phyloP scores from a whole-genome alignment of 768 basidiomycete genomes.

The Mycena belliarum region DNA sequence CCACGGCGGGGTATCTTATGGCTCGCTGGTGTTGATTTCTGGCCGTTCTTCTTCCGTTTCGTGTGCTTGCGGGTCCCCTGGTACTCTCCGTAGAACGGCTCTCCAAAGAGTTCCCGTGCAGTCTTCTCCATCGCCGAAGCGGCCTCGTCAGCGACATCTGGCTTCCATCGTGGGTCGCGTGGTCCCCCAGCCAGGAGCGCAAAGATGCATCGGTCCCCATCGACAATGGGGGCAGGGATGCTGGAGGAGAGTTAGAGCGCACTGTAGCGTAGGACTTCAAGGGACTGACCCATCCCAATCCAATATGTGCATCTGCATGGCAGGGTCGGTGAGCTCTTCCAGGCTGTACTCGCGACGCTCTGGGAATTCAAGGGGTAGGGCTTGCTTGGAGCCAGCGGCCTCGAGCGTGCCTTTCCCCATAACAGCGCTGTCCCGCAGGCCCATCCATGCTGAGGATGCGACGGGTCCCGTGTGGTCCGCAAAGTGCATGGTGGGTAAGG shows the following conservation, averaged over 20 bases:
- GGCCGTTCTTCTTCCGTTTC: not conserved
- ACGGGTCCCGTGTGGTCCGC: too few relatives aligned
- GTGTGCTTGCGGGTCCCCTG: not conserved
- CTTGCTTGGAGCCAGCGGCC: too few relatives aligned
- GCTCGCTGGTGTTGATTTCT: not conserved
- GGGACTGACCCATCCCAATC: not conserved
- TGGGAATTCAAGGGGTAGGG: too few relatives aligned
- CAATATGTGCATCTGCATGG: not conserved
- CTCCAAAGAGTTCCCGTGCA: not conserved
- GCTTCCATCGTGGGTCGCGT: not conserved
- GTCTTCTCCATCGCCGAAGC: not conserved
- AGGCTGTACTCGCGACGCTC: too few relatives aligned
- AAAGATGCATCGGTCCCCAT: not conserved
- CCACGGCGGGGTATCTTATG: not conserved
- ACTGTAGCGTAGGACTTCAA: too few relatives aligned
- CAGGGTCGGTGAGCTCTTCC: not conserved
- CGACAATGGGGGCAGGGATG: not conserved
- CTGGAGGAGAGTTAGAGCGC: not conserved
- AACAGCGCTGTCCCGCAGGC: too few relatives aligned
- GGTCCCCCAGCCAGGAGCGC: not conserved
- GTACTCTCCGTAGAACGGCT: not conserved
- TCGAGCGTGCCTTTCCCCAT: too few relatives aligned
- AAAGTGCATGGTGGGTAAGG: too few relatives aligned
- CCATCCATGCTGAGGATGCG: too few relatives aligned
- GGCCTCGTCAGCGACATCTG: not conserved